phyloP scores from a whole-genome alignment of 225 moss, liverwort and hornwort species.

The Polytrichum commune region DNA sequence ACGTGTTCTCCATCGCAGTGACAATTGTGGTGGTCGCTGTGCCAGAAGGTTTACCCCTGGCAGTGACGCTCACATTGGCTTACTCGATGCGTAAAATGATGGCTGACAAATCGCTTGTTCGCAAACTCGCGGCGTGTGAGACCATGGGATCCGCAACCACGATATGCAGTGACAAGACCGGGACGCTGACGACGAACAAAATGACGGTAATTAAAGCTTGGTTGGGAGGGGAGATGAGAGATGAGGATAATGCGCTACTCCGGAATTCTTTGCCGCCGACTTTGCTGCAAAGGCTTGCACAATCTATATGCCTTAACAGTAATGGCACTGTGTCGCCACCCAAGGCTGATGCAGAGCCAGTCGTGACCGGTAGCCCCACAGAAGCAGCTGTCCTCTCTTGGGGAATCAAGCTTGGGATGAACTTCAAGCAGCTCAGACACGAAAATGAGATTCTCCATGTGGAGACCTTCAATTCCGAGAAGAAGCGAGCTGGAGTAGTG shows the following conservation, averaged over 20 bases:
- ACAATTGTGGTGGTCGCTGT: slow-evolving; percentile 56
- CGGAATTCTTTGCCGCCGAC: neutral
- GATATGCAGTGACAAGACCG: no score
- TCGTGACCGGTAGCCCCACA: no score
- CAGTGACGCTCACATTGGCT: neutral
- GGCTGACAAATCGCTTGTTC: slow-evolving; percentile 11
- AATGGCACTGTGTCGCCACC: slow-evolving; percentile 27
- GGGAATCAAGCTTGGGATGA: no score
- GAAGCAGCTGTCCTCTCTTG: no score
- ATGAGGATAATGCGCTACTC: neutral
- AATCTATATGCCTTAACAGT: slow-evolving; percentile 19
- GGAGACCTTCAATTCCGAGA: slow-evolving; percentile 37
- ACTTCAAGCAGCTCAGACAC: slow-evolving; percentile 1
- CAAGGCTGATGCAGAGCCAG: slow-evolving; percentile 16
- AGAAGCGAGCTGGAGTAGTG: slow-evolving; percentile 19
- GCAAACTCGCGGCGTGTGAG: no score
- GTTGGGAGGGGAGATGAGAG: slow-evolving; percentile 10
- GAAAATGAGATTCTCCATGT: slow-evolving; percentile 27
- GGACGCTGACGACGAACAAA: no score
- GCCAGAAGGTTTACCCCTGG: neutral
- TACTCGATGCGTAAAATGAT: slow-evolving; percentile 60
- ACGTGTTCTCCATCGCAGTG: slow-evolving; percentile 40
- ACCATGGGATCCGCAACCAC: no score
- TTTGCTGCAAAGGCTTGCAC: neutral
- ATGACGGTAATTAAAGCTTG: slow-evolving; percentile 11